A percentile compares a stretch with the other conserved stretches of the same genome.
phyloP scores from a whole-genome alignment of 2,329 filamentous ascomycete genomes.

The Phoma sp. region DNA sequence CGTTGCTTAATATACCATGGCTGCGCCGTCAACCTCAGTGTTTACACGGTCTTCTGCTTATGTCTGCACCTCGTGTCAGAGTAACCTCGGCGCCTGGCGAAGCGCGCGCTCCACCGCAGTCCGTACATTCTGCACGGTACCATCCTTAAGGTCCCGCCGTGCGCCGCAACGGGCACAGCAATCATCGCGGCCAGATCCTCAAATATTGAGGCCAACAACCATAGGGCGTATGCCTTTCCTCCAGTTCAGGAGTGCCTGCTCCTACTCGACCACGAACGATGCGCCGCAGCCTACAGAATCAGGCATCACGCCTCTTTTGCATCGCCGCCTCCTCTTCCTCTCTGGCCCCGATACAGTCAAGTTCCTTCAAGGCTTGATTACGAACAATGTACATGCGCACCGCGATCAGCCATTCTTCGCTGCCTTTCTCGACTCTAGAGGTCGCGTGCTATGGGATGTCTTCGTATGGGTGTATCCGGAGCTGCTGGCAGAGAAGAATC shows the following conservation, averaged over 20 bases:
- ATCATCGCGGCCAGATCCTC: neutral
- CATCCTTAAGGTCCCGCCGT: constrained; percentile 4
- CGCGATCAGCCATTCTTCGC: constrained; percentile 63
- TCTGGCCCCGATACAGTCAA: constrained; percentile 79
- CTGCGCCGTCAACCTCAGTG: neutral
- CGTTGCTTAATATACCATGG: neutral
- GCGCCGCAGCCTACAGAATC: constrained; percentile 49
- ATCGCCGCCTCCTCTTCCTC: constrained; percentile 79
- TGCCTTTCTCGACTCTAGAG: constrained; percentile 82
- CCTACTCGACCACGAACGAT: constrained; percentile 14
- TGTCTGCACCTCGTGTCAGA: constrained; percentile 33
- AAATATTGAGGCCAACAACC: neutral
- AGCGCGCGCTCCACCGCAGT: constrained; percentile 7
- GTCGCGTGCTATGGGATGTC: constrained; percentile 84
- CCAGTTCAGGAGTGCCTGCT: neutral
- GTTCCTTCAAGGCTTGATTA: constrained; percentile 89
- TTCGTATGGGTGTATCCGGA: constrained; percentile 71
- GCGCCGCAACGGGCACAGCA: neutral
- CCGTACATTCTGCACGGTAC: constrained; percentile 18
- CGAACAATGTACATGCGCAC: constrained; percentile 68
- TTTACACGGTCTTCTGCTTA: constrained; percentile 13
- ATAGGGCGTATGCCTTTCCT: neutral
- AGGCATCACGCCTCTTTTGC: constrained; percentile 65
- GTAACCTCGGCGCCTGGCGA: constrained; percentile 3
- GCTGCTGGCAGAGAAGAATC: constrained; percentile 32